These are phyloP conservation scores for Yamadazyma takamatsuzukensis DNA, from an alignment of 805 yeast genomes.

Conservation along the genomic window DNA sequence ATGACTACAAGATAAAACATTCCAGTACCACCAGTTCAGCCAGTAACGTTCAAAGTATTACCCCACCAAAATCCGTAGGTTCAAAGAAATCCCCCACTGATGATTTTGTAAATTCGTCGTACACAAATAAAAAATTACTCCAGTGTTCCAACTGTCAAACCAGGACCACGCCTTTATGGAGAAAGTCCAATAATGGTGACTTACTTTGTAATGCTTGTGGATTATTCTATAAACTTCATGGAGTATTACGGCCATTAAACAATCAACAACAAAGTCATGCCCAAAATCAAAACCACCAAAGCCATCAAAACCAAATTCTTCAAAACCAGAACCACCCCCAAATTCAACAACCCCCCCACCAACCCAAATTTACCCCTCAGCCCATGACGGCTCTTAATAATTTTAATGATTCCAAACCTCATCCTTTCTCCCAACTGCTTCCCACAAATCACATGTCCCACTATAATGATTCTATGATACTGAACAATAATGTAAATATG, in stretches of 20 bases:
- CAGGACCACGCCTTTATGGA: slow-evolving; percentile 43
- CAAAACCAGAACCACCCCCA: background rate
- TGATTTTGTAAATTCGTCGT: background rate
- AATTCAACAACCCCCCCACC: too few species aligned
- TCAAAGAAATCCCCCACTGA: slow-evolving; percentile 10
- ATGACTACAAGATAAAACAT: slow-evolving; percentile 16
- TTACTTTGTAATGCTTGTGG: slow-evolving; percentile 46
- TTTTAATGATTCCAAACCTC: background rate
- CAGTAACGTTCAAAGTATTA: slow-evolving; percentile 8
- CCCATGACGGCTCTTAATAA: background rate
- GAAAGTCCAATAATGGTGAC: slow-evolving; percentile 40
- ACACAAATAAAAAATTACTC: slow-evolving; percentile 16
- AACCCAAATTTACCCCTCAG: background rate
- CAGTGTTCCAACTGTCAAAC: slow-evolving; percentile 44
- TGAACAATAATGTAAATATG: slow-evolving; percentile 21
- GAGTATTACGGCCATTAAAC: slow-evolving; percentile 40
- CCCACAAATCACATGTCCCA: slow-evolving; percentile 1
- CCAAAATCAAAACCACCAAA: background rate
- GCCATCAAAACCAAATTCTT: background rate
- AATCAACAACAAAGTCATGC: slow-evolving; percentile 5
- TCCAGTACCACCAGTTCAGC: background rate
- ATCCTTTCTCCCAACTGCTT: slow-evolving; percentile 1
- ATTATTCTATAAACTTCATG: slow-evolving; percentile 42
- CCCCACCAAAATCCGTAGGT: slow-evolving; percentile 13
- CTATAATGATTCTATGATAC: slow-evolving; percentile 17